Evolutionary conservation across 306 rosid species (phyloP).

Genomic region (Trichosanthes truncata): DNA sequence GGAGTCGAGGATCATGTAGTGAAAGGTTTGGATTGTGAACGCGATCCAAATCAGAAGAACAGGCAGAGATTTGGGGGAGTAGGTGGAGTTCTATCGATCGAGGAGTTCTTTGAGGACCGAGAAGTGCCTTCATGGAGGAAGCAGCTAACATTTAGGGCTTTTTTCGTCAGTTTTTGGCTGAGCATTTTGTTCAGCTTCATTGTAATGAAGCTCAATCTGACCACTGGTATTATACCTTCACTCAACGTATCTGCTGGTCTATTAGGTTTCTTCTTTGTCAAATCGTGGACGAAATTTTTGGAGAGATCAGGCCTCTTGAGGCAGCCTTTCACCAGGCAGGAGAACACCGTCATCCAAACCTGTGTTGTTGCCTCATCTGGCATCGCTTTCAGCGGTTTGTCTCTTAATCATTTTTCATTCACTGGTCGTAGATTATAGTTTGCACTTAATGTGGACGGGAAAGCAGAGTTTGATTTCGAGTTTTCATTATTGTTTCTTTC

Average conservation of each 20-base stretch:
- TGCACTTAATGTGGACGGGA: not conserved
- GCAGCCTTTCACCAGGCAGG: constrained; percentile 38
- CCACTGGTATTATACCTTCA: constrained; percentile 34
- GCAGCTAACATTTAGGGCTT: constrained; percentile 32
- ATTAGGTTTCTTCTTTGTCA: constrained; percentile 34
- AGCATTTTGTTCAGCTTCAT: constrained; percentile 33
- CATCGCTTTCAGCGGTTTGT: constrained; percentile 30
- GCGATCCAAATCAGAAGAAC: constrained; percentile 18
- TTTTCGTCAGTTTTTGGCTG: constrained; percentile 26
- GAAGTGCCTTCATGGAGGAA: constrained; percentile 24
- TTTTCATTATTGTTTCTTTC: not conserved
- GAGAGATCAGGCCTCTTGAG: constrained; percentile 13
- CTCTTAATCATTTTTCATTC: not conserved
- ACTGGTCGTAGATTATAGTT: not conserved
- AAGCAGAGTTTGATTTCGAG: not conserved
- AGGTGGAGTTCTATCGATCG: constrained; percentile 10
- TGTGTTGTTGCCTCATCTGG: constrained; percentile 46
- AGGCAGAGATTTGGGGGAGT: not conserved
- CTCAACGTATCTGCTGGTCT: constrained; percentile 37
- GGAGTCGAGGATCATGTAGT: not conserved
- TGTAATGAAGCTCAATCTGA: constrained; percentile 40
- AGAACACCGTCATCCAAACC: constrained; percentile 42
- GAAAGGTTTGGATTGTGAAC: not conserved
- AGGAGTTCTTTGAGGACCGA: constrained; percentile 20
- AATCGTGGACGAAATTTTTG: constrained; percentile 28